Percentiles rank a stretch among this genome's conserved stretches.
Evolutionary conservation across 2,329 filamentous ascomycete genomes (phyloP).

Genomic region (Raffaelea albimanens): DNA sequence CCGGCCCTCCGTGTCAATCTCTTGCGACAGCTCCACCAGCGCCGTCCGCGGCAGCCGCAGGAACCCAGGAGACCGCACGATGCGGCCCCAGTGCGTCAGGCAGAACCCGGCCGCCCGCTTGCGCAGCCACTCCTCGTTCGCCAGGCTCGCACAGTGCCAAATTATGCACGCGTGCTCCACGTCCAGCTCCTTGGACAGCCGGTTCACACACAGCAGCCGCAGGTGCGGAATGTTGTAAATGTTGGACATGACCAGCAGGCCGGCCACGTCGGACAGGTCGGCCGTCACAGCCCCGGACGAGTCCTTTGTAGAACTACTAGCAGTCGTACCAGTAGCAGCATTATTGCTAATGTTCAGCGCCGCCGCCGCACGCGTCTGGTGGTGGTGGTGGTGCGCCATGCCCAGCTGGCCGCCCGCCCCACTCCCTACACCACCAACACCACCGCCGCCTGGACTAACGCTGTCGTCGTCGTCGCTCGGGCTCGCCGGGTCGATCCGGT

Average conservation of each 20-base stretch:
- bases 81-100: conserved; percentile 86
- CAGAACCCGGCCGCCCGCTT: conserved; percentile 82
- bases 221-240: conserved; percentile 96
- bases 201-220: conserved; percentile 81
- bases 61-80: conserved; percentile 85
- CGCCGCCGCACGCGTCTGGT: not conserved
- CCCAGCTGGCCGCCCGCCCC: not conserved
- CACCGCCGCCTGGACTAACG: not conserved
- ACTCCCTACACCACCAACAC: not conserved
- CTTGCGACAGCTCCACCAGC: conserved; percentile 84
- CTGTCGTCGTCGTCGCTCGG: conserved; percentile 27
- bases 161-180: conserved; percentile 91
- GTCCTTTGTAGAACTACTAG: too few species aligned
- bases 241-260: conserved; percentile 93
- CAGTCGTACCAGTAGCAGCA: too few species aligned
- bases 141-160: conserved; percentile 87
- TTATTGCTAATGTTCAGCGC: not conserved
- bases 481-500: conserved; percentile 60
- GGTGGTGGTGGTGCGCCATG: not conserved
- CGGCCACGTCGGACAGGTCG: conserved; percentile 76
- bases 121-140: conserved; percentile 88
- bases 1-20: conserved; percentile 86
- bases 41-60: conserved; percentile 67
- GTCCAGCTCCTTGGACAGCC: conserved; percentile 82
- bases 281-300: conserved; percentile 47